Evolutionary conservation across 768 basidiomycete genomes (phyloP).

Genomic region (Mycena latifolia): DNA sequence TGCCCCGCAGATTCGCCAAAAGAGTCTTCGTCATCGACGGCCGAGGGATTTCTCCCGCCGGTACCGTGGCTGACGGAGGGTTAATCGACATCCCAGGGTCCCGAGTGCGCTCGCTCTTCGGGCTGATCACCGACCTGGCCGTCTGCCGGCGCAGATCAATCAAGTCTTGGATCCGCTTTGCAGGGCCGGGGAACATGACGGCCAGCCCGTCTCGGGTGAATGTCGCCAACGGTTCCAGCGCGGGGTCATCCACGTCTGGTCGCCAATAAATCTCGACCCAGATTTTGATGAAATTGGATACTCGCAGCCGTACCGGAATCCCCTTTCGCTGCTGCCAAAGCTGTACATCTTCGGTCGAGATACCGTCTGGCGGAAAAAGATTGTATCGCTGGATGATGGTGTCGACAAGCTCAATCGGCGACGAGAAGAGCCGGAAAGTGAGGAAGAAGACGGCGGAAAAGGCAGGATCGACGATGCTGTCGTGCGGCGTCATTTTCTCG

Average conservation of each 20-base stretch:
- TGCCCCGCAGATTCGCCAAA: slow-evolving; percentile 74
- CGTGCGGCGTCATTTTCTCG: slow-evolving; percentile 98
- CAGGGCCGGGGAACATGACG: slow-evolving; percentile 74
- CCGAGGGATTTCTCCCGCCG: slow-evolving; percentile 81
- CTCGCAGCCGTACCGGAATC: slow-evolving; percentile 89
- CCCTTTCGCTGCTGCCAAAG: slow-evolving; percentile 92
- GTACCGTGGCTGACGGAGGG: slow-evolving; percentile 57
- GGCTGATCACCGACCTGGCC: slow-evolving; percentile 62
- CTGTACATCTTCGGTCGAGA: slow-evolving; percentile 70
- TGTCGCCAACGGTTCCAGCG: slow-evolving; percentile 65
- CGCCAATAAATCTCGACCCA: slow-evolving; percentile 97
- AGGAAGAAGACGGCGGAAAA: slow-evolving; percentile 94
- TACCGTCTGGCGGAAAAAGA: slow-evolving; percentile 70
- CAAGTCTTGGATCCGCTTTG: slow-evolving; percentile 80
- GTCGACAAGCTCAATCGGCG: slow-evolving; percentile 80
- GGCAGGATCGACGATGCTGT: slow-evolving; percentile 87
- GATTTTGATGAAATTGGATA: slow-evolving; percentile 92
- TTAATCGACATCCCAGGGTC: slow-evolving; percentile 84
- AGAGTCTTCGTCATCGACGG: slow-evolving; percentile 89
- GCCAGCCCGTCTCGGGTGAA: slow-evolving; percentile 75
- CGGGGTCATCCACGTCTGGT: slow-evolving; percentile 75
- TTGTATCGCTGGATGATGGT: slow-evolving; percentile 88
- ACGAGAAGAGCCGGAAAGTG: slow-evolving; percentile 93
- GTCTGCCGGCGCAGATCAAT: slow-evolving; percentile 67
- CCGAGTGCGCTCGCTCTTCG: slow-evolving; percentile 72